Percentiles rank a stretch among this genome's conserved stretches.
These are phyloP conservation scores for Claviceps arundinis DNA, from an alignment of 2,329 filamentous ascomycete species.

Conservation along the genomic window DNA sequence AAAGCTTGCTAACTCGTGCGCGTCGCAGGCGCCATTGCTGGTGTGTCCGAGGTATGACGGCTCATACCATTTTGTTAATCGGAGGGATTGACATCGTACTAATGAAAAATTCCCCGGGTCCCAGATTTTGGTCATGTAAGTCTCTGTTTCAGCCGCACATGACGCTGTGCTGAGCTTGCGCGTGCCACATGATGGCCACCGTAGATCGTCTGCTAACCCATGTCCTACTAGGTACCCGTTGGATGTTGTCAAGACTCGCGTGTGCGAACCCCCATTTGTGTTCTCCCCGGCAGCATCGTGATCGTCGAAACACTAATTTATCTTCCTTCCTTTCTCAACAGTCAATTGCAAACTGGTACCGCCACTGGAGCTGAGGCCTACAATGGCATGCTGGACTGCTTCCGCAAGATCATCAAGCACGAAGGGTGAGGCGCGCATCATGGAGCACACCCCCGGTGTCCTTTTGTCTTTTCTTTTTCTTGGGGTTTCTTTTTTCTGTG, in stretches of 20 bases:
- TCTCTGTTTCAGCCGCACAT: constrained; percentile 6
- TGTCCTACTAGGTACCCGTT: constrained; percentile 69
- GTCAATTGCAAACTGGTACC: constrained; percentile 72
- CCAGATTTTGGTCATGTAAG: constrained; percentile 78
- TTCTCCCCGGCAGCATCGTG: constrained; percentile 1
- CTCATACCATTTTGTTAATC: not conserved
- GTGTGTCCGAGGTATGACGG: constrained; percentile 74
- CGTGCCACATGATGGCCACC: not conserved
- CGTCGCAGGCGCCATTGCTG: constrained; percentile 68
- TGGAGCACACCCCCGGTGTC: constrained; percentile 1
- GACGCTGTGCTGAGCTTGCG: not conserved
- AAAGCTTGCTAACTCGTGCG: constrained; percentile 7
- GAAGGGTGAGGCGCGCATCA: constrained; percentile 56
- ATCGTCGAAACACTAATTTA: constrained; percentile 9
- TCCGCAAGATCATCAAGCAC: constrained; percentile 89
- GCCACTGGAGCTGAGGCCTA: constrained; percentile 68
- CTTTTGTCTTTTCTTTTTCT: not conserved
- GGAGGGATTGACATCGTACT: not conserved
- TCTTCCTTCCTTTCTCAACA: constrained; percentile 22
- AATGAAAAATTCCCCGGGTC: constrained; percentile 1
- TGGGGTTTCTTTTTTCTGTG: not conserved
- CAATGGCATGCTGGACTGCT: constrained; percentile 96
- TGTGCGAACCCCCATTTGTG: constrained; percentile 44
- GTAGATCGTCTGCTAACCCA: not conserved
- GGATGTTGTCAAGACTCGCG: constrained; percentile 95